These are phyloP conservation scores for Echium plantagineum DNA, from an alignment of 257 asterid species.

Conservation along the genomic window DNA sequence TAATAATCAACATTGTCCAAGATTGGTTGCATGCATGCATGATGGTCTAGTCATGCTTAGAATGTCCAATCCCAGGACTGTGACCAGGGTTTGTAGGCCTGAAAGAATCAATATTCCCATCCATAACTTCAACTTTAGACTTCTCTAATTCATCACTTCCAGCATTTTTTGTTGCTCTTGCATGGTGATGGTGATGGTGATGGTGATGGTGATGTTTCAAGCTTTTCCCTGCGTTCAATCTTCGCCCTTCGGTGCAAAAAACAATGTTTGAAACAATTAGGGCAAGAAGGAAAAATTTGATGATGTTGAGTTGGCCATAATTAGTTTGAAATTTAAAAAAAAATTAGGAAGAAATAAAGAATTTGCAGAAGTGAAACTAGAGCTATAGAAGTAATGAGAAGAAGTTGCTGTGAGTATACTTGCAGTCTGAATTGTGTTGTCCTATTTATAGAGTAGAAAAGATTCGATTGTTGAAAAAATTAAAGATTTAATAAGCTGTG, in stretches of 20 bases:
- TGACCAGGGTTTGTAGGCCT: slow-evolving; percentile 54
- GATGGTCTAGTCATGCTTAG: slow-evolving; percentile 35
- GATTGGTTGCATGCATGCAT: not conserved
- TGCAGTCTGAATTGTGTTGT: slow-evolving; percentile 14
- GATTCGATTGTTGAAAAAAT: not conserved
- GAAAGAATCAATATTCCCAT: slow-evolving; percentile 34
- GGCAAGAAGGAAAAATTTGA: not conserved
- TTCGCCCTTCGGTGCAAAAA: not conserved
- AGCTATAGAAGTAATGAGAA: not conserved
- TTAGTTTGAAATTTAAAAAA: too few species aligned
- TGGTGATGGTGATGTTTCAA: not conserved
- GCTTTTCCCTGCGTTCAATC: not conserved
- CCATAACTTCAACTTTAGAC: slow-evolving; percentile 13
- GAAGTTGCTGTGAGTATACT: not conserved
- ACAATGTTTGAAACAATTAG: not conserved
- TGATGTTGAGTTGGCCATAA: not conserved
- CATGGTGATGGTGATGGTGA: too few species aligned
- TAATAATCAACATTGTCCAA: not conserved
- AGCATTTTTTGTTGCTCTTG: not conserved
- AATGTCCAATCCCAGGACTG: slow-evolving; percentile 81
- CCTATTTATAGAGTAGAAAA: not conserved
- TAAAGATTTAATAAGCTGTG: slow-evolving; percentile 15
- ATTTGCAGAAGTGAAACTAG: not conserved
- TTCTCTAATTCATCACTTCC: not conserved
- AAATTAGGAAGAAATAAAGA: not conserved